A percentile compares a stretch with the other conserved stretches of the same genome.
phyloP scores from a whole-genome alignment of 106 monocot genomes.

The Xerophyta viscosa region DNA sequence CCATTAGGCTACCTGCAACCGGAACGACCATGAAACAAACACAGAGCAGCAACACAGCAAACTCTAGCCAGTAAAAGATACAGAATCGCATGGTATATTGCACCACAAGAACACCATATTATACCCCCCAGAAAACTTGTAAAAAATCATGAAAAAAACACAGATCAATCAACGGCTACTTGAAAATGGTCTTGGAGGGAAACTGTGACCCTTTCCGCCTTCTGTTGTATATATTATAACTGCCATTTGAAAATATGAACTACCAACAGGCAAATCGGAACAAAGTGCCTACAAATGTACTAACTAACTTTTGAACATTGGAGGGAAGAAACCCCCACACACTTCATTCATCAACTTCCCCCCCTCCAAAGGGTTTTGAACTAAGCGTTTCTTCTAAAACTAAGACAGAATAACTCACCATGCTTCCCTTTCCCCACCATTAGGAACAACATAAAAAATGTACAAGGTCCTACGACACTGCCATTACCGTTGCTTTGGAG shows the following conservation, averaged over 20 bases:
- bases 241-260: slow-evolving; percentile 38
- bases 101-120: background rate
- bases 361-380: slow-evolving; percentile 11
- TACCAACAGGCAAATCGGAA: slow-evolving; percentile 11
- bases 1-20: background rate
- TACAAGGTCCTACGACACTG: too few relatives aligned
- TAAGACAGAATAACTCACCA: slow-evolving; percentile 22
- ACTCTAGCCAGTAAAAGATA: background rate
- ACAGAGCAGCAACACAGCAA: background rate
- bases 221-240: slow-evolving; percentile 32
- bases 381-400: too few relatives aligned
- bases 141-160: background rate
- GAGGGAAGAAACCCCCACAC: slow-evolving; percentile 8
- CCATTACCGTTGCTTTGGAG: slow-evolving; percentile 28
- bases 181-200: slow-evolving; percentile 18
- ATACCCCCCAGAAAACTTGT: background rate
- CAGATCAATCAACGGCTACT: slow-evolving; percentile 5
- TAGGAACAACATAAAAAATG: background rate
- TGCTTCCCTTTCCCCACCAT: background rate
- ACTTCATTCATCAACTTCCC: slow-evolving; percentile 4
- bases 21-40: background rate
- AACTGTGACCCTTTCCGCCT: too few relatives aligned
- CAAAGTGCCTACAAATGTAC: slow-evolving; percentile 7
- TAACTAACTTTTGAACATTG: slow-evolving; percentile 36
- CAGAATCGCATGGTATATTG: background rate